phyloP scores from a whole-genome alignment of 352 stramenopile genomes.

The Pythium oligandrum region DNA sequence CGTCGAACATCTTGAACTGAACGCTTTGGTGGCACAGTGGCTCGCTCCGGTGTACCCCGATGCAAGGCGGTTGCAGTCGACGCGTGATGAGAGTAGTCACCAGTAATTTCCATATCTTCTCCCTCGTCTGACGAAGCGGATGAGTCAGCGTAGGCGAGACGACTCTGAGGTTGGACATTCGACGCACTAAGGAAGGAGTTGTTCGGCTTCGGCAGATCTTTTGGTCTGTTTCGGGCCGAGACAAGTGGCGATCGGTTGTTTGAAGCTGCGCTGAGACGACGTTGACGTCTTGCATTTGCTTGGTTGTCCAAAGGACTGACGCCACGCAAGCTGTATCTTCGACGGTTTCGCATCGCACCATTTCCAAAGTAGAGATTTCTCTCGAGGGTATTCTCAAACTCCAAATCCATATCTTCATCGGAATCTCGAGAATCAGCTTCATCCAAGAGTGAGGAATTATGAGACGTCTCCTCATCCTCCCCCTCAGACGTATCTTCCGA shows the following conservation, averaged over 20 bases:
- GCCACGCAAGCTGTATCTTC: slow-evolving; percentile 60
- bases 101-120: slow-evolving; percentile 87
- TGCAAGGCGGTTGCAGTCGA: slow-evolving; percentile 12
- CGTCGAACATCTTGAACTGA: neutral
- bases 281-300: slow-evolving; percentile 48
- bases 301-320: slow-evolving; percentile 80
- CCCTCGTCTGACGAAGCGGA: slow-evolving; percentile 71
- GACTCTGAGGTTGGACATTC: slow-evolving; percentile 16
- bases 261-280: slow-evolving; percentile 22
- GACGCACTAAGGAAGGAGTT: slow-evolving; percentile 40
- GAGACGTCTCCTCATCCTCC: slow-evolving; percentile 67
- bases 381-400: neutral
- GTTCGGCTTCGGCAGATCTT: neutral
- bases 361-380: slow-evolving; percentile 4
- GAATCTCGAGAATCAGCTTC: slow-evolving; percentile 48
- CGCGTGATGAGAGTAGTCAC: slow-evolving; percentile 58
- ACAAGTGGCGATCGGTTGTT: slow-evolving; percentile 10
- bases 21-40: no score
- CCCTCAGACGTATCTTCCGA: slow-evolving; percentile 20
- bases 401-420: slow-evolving; percentile 14
- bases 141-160: slow-evolving; percentile 62
- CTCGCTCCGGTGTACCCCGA: neutral
- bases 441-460: slow-evolving; percentile 82
- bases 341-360: slow-evolving; percentile 21
- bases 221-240: slow-evolving; percentile 14